Percentiles rank a stretch among this genome's conserved stretches.
Evolutionary conservation across 352 stramenopile genomes (phyloP).

Genomic region (Chrysophaeum taylorii): DNA sequence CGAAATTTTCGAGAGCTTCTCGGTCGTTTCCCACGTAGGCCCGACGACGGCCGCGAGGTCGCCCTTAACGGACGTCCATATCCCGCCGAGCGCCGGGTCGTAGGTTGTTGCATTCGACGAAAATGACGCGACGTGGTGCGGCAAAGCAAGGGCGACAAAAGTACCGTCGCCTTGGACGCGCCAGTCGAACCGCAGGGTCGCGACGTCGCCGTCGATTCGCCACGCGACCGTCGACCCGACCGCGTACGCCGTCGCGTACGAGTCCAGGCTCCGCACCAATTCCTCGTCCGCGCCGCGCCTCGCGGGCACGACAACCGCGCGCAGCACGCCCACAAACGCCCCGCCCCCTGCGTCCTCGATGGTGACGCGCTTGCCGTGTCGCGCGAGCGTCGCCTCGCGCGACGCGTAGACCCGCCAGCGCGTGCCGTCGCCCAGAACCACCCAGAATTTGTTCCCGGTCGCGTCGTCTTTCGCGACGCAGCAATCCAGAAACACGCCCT

Average conservation of each 20-base stretch:
- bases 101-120: not conserved
- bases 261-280: not conserved
- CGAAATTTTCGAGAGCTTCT: not conserved
- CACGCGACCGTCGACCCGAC: not conserved
- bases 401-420: not conserved
- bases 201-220: not conserved
- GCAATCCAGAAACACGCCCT: conserved; percentile 3
- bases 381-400: too few species aligned
- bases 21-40: not conserved
- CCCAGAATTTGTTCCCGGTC: not conserved
- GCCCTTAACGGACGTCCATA: not conserved
- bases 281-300: too few species aligned
- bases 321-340: too few species aligned
- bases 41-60: not conserved
- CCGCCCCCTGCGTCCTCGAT: too few species aligned
- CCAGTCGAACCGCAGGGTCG: not conserved
- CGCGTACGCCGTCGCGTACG: not conserved
- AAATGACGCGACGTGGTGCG: not conserved
- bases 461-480: not conserved
- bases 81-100: too few species aligned
- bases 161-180: not conserved
- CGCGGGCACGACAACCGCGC: too few species aligned
- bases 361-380: too few species aligned
- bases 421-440: not conserved
- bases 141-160: not conserved